Percentiles rank a stretch among this genome's conserved stretches.
These are phyloP conservation scores for Metarhizium anisopliae DNA, from an alignment of 2,329 filamentous ascomycete genomes.

Conservation along the genomic window DNA sequence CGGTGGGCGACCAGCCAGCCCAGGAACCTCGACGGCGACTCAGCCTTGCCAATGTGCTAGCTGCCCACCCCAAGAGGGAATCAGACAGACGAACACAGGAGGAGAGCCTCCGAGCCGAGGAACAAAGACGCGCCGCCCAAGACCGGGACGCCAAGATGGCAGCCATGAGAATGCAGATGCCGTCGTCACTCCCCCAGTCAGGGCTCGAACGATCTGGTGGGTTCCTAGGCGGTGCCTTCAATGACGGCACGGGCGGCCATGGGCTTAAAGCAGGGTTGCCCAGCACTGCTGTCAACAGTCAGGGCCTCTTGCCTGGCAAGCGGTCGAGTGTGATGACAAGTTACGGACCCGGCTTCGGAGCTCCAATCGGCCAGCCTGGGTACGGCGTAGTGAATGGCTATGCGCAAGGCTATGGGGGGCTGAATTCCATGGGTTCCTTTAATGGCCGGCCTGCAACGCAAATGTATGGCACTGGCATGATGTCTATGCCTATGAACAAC, in stretches of 20 bases:
- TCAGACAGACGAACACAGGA: constrained; percentile 31
- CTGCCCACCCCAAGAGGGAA: constrained; percentile 32
- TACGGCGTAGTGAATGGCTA: constrained; percentile 18
- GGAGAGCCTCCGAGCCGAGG: constrained; percentile 30
- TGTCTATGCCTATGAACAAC: constrained; percentile 17
- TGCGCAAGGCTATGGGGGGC: constrained; percentile 10
- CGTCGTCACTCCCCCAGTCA: constrained; percentile 26
- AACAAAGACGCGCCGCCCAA: constrained; percentile 28
- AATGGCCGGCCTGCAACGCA: constrained; percentile 11
- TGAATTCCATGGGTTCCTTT: constrained; percentile 14
- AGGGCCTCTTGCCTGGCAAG: constrained; percentile 16
- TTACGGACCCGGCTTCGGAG: constrained; percentile 19
- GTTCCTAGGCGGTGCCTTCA: constrained; percentile 44
- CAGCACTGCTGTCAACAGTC: constrained; percentile 17
- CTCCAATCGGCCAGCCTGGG: constrained; percentile 13
- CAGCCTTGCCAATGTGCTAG: constrained; percentile 52
- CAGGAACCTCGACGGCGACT: constrained; percentile 20
- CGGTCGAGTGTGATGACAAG: constrained; percentile 20
- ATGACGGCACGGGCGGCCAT: constrained; percentile 39
- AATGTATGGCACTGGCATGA: constrained; percentile 19
- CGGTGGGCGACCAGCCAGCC: constrained; percentile 14
- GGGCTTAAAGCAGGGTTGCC: constrained; percentile 17
- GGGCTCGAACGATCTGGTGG: constrained; percentile 30
- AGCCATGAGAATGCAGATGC: constrained; percentile 40
- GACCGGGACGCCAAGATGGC: constrained; percentile 41